Evolutionary conservation across 805 yeast species (phyloP).

Genomic region (Yarrowia deformans): DNA sequence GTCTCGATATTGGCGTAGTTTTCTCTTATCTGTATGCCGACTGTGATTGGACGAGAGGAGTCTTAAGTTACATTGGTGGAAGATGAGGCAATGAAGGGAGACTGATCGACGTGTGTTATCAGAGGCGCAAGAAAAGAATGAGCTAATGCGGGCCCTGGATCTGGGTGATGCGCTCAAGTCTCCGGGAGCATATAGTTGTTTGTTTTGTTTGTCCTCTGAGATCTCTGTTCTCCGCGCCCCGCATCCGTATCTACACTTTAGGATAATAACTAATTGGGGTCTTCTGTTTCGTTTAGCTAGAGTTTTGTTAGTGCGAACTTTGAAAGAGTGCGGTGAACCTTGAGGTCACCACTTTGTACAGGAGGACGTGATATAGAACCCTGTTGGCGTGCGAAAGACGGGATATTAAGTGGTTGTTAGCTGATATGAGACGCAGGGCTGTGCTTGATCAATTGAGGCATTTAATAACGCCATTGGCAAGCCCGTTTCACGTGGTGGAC

Average conservation of each 20-base stretch:
- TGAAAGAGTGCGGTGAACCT: background rate
- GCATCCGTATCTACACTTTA: background rate
- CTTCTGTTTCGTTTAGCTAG: constrained; percentile 8
- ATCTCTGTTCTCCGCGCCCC: background rate
- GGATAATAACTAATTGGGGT: constrained; percentile 1
- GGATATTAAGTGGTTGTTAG: background rate
- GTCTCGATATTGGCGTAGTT: background rate
- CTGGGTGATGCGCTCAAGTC: background rate
- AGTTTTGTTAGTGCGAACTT: background rate
- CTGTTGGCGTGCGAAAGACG: background rate
- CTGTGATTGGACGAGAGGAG: constrained; percentile 3
- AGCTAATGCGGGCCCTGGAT: too few species aligned
- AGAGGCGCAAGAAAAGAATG: background rate
- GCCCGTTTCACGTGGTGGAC: background rate
- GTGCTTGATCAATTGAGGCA: background rate
- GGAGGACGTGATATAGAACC: background rate
- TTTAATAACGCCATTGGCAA: background rate
- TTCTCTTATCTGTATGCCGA: constrained; percentile 18
- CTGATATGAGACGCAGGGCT: background rate
- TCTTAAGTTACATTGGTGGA: constrained; percentile 5
- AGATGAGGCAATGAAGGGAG: constrained; percentile 12
- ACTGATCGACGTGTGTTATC: background rate
- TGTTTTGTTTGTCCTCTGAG: background rate
- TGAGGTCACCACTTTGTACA: background rate
- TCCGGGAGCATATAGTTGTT: background rate